Percentiles rank a stretch among this genome's conserved stretches.
Conservation (phyloP, 2,329 filamentous ascomycete genomes). For the Zasmidium citrigriseum region DNA sequence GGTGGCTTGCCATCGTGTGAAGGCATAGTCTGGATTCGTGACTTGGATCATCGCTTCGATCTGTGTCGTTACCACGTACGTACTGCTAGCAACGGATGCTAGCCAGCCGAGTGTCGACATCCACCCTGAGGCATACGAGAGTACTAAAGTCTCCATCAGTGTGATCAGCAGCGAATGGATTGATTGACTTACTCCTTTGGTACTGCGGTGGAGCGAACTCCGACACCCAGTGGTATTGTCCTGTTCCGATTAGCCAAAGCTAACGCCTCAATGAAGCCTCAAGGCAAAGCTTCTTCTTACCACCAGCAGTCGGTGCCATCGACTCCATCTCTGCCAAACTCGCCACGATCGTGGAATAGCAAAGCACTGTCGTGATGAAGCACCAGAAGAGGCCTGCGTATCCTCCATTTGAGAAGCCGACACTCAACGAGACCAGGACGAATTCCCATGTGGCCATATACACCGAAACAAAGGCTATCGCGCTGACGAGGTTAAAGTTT, state of each 20-base stretch:
- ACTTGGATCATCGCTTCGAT: conserved; percentile 41
- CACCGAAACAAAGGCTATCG: conserved; percentile 35
- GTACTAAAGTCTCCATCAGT: conserved; percentile 6
- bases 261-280: too few species aligned
- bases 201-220: conserved; percentile 36
- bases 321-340: conserved; percentile 36
- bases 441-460: conserved; percentile 35
- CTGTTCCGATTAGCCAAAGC: neutral
- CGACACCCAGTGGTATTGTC: conserved; percentile 33
- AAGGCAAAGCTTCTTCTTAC: too few species aligned
- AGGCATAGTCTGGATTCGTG: conserved; percentile 29
- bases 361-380: conserved; percentile 32
- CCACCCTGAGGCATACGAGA: conserved; percentile 26
- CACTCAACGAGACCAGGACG: conserved; percentile 31
- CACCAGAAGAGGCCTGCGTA: conserved; percentile 37
- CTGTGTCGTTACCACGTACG: conserved; percentile 39
- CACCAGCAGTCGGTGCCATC: conserved; percentile 37
- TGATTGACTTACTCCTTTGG: conserved; percentile 26
- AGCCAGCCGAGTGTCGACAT: conserved; percentile 26
- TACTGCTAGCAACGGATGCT: conserved; percentile 35
- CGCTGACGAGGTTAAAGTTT: conserved; percentile 31
- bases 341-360: conserved; percentile 31
- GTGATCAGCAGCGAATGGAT: neutral
- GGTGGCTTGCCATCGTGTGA: conserved; percentile 31
- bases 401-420: conserved; percentile 35